Evolutionary conservation across 2,329 filamentous ascomycete genomes (phyloP).

Genomic region (Epichloe typhina): DNA sequence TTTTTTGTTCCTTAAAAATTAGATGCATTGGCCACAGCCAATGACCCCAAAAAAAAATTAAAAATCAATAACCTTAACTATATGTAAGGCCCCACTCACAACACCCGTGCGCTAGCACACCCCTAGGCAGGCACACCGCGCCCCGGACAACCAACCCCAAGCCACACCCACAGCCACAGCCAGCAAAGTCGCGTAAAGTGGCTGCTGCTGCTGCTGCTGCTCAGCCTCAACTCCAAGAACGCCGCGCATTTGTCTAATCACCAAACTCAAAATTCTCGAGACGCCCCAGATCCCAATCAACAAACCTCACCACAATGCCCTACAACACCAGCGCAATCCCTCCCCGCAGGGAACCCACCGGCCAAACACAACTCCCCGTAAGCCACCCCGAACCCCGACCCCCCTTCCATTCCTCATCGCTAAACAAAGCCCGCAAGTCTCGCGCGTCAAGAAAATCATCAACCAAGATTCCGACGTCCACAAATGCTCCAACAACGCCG

Average conservation of each 20-base stretch:
- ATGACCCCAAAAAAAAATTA: too few species aligned
- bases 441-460: constrained; percentile 93
- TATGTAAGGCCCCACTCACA: too few species aligned
- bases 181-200: not conserved
- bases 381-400: constrained; percentile 18
- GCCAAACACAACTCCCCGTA: constrained; percentile 73
- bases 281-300: not conserved
- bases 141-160: too few species aligned
- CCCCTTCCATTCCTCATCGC: not conserved
- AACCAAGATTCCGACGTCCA: constrained; percentile 72
- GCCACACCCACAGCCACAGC: too few species aligned
- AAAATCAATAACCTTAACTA: too few species aligned
- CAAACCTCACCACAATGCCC: constrained; percentile 45
- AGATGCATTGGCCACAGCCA: too few species aligned
- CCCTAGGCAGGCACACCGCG: too few species aligned
- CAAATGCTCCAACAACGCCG: constrained; percentile 83
- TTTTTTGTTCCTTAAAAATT: too few species aligned
- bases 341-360: constrained; percentile 69
- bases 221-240: not conserved
- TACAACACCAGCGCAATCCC: constrained; percentile 80
- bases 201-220: too few species aligned
- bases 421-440: constrained; percentile 48
- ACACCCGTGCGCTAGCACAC: too few species aligned
- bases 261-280: too few species aligned
- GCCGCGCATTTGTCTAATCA: not conserved